phyloP scores from a whole-genome alignment of 2,329 filamentous ascomycete genomes.

The Claviceps maximensis region DNA sequence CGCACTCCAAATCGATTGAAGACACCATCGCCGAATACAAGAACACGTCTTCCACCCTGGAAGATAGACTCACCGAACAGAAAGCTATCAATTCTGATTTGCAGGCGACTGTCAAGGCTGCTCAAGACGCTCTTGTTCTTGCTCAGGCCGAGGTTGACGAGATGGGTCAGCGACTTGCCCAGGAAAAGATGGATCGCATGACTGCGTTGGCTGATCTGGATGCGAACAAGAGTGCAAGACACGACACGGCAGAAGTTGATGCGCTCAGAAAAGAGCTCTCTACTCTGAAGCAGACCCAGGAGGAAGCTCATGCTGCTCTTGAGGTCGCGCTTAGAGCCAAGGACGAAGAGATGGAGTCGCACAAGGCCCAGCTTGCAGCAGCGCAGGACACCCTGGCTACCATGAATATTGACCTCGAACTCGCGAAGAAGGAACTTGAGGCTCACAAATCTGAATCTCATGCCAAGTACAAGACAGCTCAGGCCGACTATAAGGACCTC shows the following conservation, averaged over 20 bases:
- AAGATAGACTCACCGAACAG: slow-evolving; percentile 24
- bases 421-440: slow-evolving; percentile 39
- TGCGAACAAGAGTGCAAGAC: slow-evolving; percentile 39
- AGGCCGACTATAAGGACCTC: slow-evolving; percentile 49
- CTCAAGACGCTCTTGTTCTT: slow-evolving; percentile 31
- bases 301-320: slow-evolving; percentile 26
- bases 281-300: slow-evolving; percentile 32
- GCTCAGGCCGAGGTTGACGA: slow-evolving; percentile 34
- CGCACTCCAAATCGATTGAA: slow-evolving; percentile 26
- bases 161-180: slow-evolving; percentile 39
- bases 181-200: slow-evolving; percentile 47
- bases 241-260: slow-evolving; percentile 42
- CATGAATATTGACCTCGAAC: slow-evolving; percentile 29
- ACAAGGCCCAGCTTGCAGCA: slow-evolving; percentile 20
- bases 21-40: slow-evolving; percentile 27
- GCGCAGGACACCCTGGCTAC: slow-evolving; percentile 21
- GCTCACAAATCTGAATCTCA: slow-evolving; percentile 37
- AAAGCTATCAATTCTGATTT: slow-evolving; percentile 22
- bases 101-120: slow-evolving; percentile 21
- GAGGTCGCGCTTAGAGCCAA: slow-evolving; percentile 22
- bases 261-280: slow-evolving; percentile 37
- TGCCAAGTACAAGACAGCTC: slow-evolving; percentile 39
- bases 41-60: slow-evolving; percentile 18
- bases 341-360: slow-evolving; percentile 22
- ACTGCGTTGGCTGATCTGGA: slow-evolving; percentile 48